Percentiles rank a stretch among this genome's conserved stretches.
Conservation (phyloP, 1,284 basidiomycete species). For the Fomitopsis palustris region DNA sequence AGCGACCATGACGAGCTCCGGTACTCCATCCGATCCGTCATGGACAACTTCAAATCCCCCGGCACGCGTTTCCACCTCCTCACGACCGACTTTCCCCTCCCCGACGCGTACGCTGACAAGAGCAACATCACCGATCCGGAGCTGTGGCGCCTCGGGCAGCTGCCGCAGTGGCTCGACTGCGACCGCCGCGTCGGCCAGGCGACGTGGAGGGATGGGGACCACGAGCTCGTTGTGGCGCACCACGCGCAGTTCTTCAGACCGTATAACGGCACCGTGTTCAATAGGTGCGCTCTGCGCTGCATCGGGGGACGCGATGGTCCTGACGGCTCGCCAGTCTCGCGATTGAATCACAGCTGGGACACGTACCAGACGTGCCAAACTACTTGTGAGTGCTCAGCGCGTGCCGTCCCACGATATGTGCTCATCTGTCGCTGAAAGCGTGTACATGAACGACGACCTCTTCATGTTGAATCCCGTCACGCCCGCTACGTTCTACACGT, state of each 20-base stretch:
- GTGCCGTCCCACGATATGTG: neutral
- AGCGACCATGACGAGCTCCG: conserved; percentile 30
- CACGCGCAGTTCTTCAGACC: conserved; percentile 25
- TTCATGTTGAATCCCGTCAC: conserved; percentile 25
- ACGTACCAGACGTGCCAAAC: conserved; percentile 23
- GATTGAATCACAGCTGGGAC: conserved; percentile 26
- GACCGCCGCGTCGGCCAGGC: neutral
- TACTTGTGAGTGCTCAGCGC: conserved; percentile 10
- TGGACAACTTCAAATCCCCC: conserved; percentile 22
- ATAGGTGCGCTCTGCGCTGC: conserved; percentile 16
- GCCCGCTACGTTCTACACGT: conserved; percentile 24
- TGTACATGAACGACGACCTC: conserved; percentile 30
- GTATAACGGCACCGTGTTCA: conserved; percentile 24
- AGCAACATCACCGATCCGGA: conserved; percentile 2
- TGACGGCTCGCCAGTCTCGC: conserved; percentile 18
- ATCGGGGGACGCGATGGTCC: neutral
- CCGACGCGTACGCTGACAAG: conserved; percentile 6
- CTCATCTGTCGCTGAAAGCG: conserved; percentile 9
- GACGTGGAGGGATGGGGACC: conserved; percentile 13
- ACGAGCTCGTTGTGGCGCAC: conserved; percentile 23
- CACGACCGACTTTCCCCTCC: conserved; percentile 25
- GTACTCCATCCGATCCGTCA: conserved; percentile 25
- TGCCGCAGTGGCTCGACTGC: conserved; percentile 11
- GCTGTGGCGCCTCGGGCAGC: conserved; percentile 7
- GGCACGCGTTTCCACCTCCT: conserved; percentile 23